Conservation (phyloP, 2,329 filamentous ascomycete genomes). For the Diaporthe sp. region DNA sequence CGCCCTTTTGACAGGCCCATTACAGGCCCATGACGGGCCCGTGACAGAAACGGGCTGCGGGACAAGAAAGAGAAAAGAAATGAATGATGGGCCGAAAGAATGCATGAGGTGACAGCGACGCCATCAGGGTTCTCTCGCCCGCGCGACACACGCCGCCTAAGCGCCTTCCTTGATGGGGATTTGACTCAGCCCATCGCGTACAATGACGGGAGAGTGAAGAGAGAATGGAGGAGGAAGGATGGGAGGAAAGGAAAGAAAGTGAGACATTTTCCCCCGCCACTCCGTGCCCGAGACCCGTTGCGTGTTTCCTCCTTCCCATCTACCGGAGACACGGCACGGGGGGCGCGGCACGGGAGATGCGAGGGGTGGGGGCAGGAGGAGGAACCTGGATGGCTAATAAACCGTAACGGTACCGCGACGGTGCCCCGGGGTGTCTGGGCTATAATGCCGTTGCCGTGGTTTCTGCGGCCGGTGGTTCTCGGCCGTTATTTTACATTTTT, state of each 20-base stretch:
- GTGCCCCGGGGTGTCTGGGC: neutral
- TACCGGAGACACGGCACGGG: slow-evolving; percentile 30
- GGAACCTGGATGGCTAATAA: neutral
- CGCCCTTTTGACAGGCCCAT: neutral
- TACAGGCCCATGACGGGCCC: neutral
- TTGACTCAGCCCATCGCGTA: slow-evolving; percentile 9
- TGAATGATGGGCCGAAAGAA: neutral
- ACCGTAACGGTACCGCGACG: neutral
- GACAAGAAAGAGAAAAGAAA: neutral
- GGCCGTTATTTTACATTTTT: neutral
- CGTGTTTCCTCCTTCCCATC: neutral
- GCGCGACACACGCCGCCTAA: neutral
- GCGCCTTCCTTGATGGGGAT: neutral
- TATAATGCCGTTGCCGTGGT: neutral
- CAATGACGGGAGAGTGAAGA: neutral
- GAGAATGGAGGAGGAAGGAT: neutral
- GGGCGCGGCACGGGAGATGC: slow-evolving; percentile 6
- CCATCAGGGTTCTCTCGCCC: slow-evolving; percentile 19
- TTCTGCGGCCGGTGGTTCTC: slow-evolving; percentile 11
- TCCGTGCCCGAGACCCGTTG: neutral
- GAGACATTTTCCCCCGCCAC: neutral
- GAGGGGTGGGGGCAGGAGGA: neutral
- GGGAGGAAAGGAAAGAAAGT: neutral
- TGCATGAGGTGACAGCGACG: neutral
- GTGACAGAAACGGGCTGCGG: neutral